Conservation (phyloP, 805 yeast species). For the Grigorovia humatica region DNA sequence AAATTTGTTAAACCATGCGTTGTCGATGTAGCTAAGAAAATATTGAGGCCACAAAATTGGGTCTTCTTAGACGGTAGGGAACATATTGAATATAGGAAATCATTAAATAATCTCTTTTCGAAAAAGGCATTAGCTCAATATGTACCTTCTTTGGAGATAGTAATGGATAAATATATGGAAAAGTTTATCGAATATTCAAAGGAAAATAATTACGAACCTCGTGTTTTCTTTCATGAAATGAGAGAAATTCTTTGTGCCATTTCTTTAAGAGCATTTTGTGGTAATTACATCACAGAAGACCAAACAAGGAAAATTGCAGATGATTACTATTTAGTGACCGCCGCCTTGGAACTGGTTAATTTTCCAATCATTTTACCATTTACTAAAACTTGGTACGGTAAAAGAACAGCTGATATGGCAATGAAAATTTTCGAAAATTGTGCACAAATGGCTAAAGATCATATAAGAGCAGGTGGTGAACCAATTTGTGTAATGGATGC, state of each 20-base stretch:
- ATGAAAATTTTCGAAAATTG: constrained; percentile 86
- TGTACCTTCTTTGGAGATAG: constrained; percentile 72
- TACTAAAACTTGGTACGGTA: constrained; percentile 98
- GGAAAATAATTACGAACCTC: constrained; percentile 44
- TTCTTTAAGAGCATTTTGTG: constrained; percentile 89
- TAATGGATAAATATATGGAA: constrained; percentile 75
- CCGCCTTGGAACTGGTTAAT: constrained; percentile 93
- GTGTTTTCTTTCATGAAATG: constrained; percentile 80
- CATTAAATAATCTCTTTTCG: constrained; percentile 83
- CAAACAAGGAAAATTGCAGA: constrained; percentile 85
- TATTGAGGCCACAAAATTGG: constrained; percentile 94
- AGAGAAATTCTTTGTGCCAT: constrained; percentile 94
- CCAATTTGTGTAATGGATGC: constrained; percentile 91
- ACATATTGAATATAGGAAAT: constrained; percentile 85
- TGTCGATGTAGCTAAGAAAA: constrained; percentile 92
- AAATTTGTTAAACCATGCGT: constrained; percentile 92
- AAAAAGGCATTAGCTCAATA: constrained; percentile 73
- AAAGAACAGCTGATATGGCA: constrained; percentile 83
- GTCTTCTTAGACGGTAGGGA: constrained; percentile 94
- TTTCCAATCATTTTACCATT: constrained; percentile 94
- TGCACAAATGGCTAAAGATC: constrained; percentile 78
- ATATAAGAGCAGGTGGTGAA: constrained; percentile 64
- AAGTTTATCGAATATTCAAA: constrained; percentile 48
- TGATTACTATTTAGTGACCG: constrained; percentile 84
- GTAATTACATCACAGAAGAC: constrained; percentile 85